Base-by-base conservation (phyloP, 2,329 filamentous ascomycete genomes). In the Nigrospora oryzae region DNA sequence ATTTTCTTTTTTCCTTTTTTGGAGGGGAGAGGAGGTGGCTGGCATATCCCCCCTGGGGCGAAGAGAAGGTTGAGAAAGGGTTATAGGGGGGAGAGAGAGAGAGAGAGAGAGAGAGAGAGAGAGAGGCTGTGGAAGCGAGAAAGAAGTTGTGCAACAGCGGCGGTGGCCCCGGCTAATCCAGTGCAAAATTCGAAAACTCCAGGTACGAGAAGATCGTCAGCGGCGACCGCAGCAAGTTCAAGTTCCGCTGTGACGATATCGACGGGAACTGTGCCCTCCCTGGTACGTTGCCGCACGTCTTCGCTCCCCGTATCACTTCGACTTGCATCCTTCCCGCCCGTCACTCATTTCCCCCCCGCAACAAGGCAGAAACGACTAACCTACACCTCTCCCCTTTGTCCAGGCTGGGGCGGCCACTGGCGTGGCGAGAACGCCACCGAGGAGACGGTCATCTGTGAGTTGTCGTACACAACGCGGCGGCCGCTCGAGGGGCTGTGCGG, bases 401-500 rank as follows among this genome's bases (percentile, higher is more conserved):
- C 36, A 84, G 80, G 67, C 42, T 86, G 75, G 74, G 83, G 69
- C 38, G 83, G 83, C 32, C 82, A 86, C 66, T 84, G 76, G 76
- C 77, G 83, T 44, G 82, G 82, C 37, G 56, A 61, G 23, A 86
- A 86, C 49, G 81, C 73, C 3, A 79, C 80, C 3, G 63, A 70
- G 1, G 81, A 86, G 61, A 86, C 82, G 2, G 83, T 86, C 51
- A 85, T 86, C 61, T 86, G 83, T 62, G 70, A 73, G 5, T 66
- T 76, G 2, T 84, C 80, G 2, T 86, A 79, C 61, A 56, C 64
- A 34, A 70, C 69, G 39, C 77, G 82, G 40, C 73, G 70, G 33
- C 72, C 70, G 16, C 72, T 86, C 8, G 67, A 73, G 42, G 70
- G 72, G 30, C 68, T 86, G 55, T 86, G 83, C 60, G 71, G 69